Evolutionary conservation across 345 rosid species (phyloP), one percentile per base, ranked within the genome.

Genomic region (Isatis tinctoria): DNA sequence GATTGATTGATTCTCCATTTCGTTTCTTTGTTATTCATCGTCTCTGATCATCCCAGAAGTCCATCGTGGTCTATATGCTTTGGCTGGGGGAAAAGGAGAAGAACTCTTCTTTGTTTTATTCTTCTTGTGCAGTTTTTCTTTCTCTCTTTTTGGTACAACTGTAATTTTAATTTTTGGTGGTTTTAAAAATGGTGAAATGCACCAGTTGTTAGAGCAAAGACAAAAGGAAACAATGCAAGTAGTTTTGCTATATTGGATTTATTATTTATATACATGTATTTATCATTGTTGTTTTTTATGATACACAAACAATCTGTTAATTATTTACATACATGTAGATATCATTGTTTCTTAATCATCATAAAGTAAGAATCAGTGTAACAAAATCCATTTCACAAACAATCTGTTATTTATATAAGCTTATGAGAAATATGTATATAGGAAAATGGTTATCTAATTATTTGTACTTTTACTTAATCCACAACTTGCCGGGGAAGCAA

Each of bases 121-220:
- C 41, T 59, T 67, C 64, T 67, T 74, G 73, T 74, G 47, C 63
- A 68, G 64, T 41, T 49, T 67, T 10, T 60, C 35, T 52, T 62
- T 16, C 52, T 37, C 28, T 53, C 20, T 51, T 64, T 26, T 65
- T 57, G 59, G 30, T 65, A 47, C 44, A 58, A 57, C 37, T 58
- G 28, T 13, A 18, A 20, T 28, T 58, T 14, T 6, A 36, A 24
- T 13, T 57, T 73, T 57, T 52, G 57, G 66, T 65, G 48, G 35
- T 36, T 74, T 44, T 13, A 2, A 10, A 35, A 66, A 26, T 74
- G 52, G 43, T 74, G 72, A 66, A 37, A 37, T 59, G 26, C 53
- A 59, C 60, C 67, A 48, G 24, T 47, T 57, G 49, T 65, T 32
- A 53, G 66, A 73, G 43, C 30, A 9, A 59, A 28, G 65, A 27